Evolutionary conservation across 192 early-diverging fungal genomes (phyloP).

Genomic region (Rhizophagus clarus): DNA sequence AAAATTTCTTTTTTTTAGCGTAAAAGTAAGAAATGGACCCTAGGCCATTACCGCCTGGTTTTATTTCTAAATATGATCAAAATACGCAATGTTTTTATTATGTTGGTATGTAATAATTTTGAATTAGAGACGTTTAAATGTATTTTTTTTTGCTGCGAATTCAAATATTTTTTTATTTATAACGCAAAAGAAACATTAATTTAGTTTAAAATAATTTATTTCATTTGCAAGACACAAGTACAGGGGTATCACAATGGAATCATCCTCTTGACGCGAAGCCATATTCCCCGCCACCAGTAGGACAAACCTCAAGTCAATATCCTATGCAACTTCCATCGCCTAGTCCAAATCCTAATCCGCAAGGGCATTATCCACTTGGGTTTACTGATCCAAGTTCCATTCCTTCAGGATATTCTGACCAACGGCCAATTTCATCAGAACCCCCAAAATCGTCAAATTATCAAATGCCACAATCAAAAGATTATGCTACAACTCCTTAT

Average conservation of each 20-base stretch:
- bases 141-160: too few relatives aligned
- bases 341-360: background rate
- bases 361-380: background rate
- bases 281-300: background rate
- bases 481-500: background rate
- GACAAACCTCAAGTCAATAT: background rate
- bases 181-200: background rate
- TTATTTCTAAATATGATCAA: constrained; percentile 32
- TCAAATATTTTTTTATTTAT: background rate
- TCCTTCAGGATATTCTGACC: background rate
- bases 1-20: background rate
- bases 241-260: background rate
- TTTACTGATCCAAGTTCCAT: background rate
- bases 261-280: background rate
- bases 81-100: constrained; percentile 29
- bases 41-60: constrained; percentile 35
- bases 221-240: background rate
- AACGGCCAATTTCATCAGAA: background rate
- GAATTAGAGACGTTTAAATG: background rate
- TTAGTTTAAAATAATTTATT: background rate
- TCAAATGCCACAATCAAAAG: background rate
- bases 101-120: constrained; percentile 19
- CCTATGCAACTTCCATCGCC: background rate
- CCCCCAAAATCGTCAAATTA: background rate
- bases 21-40: constrained; percentile 9